Evolutionary conservation across 306 rosid genomes (phyloP).

Genomic region (Acmispon strigosus): DNA sequence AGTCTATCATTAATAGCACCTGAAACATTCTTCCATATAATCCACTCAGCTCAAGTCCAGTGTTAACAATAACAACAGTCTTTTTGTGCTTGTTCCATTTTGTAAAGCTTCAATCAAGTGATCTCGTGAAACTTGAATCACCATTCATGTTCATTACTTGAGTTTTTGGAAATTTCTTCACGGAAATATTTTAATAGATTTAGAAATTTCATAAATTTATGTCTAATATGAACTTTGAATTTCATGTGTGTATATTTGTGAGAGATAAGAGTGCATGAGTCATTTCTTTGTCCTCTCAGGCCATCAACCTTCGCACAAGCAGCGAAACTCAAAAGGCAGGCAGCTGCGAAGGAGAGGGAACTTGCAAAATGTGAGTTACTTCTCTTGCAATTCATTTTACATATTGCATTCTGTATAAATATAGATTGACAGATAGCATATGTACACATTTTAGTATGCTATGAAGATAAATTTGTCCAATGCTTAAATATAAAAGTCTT

Average conservation of each 20-base stretch:
- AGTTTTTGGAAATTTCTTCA: not conserved
- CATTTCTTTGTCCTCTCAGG: conserved; percentile 34
- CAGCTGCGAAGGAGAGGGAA: conserved; percentile 84
- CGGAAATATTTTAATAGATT: not conserved
- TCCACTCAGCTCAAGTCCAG: too few species aligned
- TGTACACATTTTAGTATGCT: conserved; percentile 3
- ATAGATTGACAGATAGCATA: not conserved
- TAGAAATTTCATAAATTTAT: not conserved
- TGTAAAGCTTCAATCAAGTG: not conserved
- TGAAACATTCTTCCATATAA: too few species aligned
- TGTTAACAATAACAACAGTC: not conserved
- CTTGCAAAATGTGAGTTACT: conserved; percentile 60
- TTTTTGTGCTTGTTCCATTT: not conserved
- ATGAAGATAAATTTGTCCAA: not conserved
- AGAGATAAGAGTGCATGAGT: not conserved
- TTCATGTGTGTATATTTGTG: not conserved
- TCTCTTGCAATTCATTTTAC: conserved; percentile 12
- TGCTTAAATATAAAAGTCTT: not conserved
- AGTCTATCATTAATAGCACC: too few species aligned
- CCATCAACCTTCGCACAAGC: conserved; percentile 93
- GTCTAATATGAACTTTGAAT: not conserved
- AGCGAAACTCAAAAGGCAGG: conserved; percentile 72
- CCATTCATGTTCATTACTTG: not conserved
- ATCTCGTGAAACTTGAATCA: not conserved
- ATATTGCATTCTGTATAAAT: conserved; percentile 12